These are phyloP conservation scores for Gentiana macrophylla DNA, from an alignment of 257 asterid species.

Conservation along the genomic window DNA sequence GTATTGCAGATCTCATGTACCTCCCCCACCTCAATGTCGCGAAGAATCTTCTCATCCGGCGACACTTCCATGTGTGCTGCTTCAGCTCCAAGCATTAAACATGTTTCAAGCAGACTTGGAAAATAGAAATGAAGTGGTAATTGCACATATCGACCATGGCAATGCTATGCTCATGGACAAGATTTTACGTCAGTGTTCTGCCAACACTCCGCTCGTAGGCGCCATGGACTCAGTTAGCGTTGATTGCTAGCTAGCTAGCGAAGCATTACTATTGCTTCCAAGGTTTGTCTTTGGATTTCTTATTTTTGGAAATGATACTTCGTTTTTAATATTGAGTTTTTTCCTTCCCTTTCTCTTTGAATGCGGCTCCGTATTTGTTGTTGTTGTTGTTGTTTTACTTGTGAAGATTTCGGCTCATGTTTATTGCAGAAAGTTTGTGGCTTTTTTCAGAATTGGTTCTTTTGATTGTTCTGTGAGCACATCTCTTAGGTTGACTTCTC, in stretches of 20 bases:
- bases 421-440: too few relatives aligned
- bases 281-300: conserved; percentile 30
- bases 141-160: conserved; percentile 99
- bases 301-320: too few relatives aligned
- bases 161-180: conserved; percentile 98
- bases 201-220: conserved; percentile 89
- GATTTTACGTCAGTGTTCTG: conserved; percentile 94
- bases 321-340: too few relatives aligned
- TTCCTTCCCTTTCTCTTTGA: not conserved
- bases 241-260: conserved; percentile 60
- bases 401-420: too few relatives aligned
- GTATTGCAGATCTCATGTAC: conserved; percentile 21
- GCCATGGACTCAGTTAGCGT: conserved; percentile 87
- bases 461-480: too few relatives aligned
- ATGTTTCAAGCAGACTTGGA: conserved; percentile 49
- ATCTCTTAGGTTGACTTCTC: too few relatives aligned
- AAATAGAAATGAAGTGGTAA: conserved; percentile 74
- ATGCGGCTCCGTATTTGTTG: too few relatives aligned
- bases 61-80: conserved; percentile 29
- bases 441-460: too few relatives aligned
- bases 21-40: conserved; percentile 6
- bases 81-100: conserved; percentile 19
- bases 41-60: conserved; percentile 31
- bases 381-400: too few relatives aligned
- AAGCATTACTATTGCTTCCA: conserved; percentile 82